phyloP scores from a whole-genome alignment of 805 yeast genomes.

The Tetrapisispora phaffii region DNA sequence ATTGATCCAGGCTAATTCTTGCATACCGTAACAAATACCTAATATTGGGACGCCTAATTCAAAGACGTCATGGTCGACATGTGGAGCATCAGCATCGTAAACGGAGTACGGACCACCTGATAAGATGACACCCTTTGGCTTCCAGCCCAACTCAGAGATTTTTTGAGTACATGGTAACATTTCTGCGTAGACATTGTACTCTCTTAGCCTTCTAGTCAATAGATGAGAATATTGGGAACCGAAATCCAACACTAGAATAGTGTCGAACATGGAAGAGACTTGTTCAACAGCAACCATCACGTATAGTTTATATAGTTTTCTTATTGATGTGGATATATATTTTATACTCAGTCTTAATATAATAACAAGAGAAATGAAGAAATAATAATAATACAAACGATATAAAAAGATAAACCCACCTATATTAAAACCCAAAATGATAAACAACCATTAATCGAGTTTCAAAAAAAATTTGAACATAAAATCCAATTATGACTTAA shows the following conservation, averaged over 20 bases:
- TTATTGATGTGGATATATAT: not conserved
- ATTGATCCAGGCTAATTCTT: constrained; percentile 96
- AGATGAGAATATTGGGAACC: constrained; percentile 97
- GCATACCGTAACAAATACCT: constrained; percentile 99
- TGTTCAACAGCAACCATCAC: constrained; percentile 30
- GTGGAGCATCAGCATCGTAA: constrained; percentile 91
- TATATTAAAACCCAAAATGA: not conserved
- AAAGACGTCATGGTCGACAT: constrained; percentile 90
- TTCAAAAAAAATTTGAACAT: too few species aligned
- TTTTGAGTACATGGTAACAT: constrained; percentile 99
- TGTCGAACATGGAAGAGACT: constrained; percentile 87
- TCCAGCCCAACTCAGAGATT: constrained; percentile 84
- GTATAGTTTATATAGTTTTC: too few species aligned
- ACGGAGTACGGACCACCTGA: constrained; percentile 99
- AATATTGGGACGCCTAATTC: constrained; percentile 85
- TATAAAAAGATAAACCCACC: not conserved
- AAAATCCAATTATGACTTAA: not conserved
- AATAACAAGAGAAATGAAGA: not conserved
- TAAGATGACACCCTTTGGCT: constrained; percentile 89
- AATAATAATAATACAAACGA: not conserved
- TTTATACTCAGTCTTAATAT: not conserved
- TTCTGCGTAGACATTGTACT: constrained; percentile 95
- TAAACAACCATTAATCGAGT: not conserved
- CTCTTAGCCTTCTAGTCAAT: constrained; percentile 95
- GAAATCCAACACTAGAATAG: constrained; percentile 92